These are phyloP conservation scores for Hypomontagnella monticulosa DNA, from an alignment of 495 filamentous ascomycete species.

Conservation along the genomic window DNA sequence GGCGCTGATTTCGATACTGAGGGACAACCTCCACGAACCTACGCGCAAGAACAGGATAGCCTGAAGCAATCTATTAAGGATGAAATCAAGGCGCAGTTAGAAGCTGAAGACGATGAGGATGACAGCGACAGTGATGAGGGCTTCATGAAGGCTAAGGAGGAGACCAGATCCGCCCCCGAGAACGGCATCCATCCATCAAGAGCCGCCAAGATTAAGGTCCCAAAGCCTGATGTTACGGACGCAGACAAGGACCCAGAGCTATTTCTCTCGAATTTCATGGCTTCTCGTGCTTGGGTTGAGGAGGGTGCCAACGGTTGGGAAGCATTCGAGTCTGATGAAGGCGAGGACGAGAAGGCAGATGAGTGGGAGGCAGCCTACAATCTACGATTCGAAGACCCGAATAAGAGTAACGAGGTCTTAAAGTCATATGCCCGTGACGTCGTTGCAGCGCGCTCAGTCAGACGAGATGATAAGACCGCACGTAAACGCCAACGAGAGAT, in stretches of 20 bases:
- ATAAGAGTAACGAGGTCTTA: slow-evolving; percentile 81
- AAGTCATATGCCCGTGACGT: slow-evolving; percentile 88
- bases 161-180: slow-evolving; percentile 34
- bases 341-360: slow-evolving; percentile 82
- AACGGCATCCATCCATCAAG: slow-evolving; percentile 58
- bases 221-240: slow-evolving; percentile 71
- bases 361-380: slow-evolving; percentile 95
- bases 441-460: slow-evolving; percentile 79
- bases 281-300: slow-evolving; percentile 86
- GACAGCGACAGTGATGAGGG: slow-evolving; percentile 73
- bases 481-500: slow-evolving; percentile 80
- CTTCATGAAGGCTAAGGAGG: slow-evolving; percentile 70
- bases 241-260: slow-evolving; percentile 92
- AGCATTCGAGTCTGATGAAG: slow-evolving; percentile 92
- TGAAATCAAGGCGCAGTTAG: slow-evolving; percentile 76
- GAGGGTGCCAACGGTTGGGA: slow-evolving; percentile 66
- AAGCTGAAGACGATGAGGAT: slow-evolving; percentile 57
- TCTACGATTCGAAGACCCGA: slow-evolving; percentile 92
- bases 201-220: slow-evolving; percentile 57
- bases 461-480: slow-evolving; percentile 79
- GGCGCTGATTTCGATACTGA: slow-evolving; percentile 68
- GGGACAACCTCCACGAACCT: slow-evolving; percentile 68
- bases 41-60: slow-evolving; percentile 84
- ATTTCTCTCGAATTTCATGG: slow-evolving; percentile 89
- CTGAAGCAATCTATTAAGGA: slow-evolving; percentile 78